Percentiles rank a stretch among this genome's conserved stretches.
These are phyloP conservation scores for Trichoderma sp. DNA, from an alignment of 2,329 filamentous ascomycete species.

Conservation along the genomic window DNA sequence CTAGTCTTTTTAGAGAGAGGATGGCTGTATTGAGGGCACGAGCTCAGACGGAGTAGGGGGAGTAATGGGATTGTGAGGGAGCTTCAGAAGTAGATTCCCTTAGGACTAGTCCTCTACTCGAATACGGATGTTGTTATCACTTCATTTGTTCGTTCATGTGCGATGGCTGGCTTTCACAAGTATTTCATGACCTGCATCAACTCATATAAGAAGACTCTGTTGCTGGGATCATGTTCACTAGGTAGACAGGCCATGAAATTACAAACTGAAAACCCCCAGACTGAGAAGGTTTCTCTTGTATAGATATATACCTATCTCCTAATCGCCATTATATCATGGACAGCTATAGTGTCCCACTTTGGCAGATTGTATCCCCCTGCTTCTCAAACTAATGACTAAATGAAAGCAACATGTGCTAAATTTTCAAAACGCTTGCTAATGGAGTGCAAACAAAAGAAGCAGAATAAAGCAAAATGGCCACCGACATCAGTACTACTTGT, in stretches of 20 bases:
- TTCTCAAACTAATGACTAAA: not conserved
- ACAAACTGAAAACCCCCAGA: not conserved
- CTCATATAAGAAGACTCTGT: no score
- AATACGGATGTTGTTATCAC: not conserved
- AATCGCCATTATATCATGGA: not conserved
- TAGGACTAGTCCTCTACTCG: not conserved
- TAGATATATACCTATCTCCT: not conserved
- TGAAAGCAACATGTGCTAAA: not conserved
- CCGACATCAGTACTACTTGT: slow-evolving; percentile 6
- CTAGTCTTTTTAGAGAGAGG: slow-evolving; percentile 25
- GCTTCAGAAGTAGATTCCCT: not conserved
- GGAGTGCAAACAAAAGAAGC: not conserved
- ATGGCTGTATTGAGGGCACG: slow-evolving; percentile 16
- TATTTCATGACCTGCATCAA: not conserved
- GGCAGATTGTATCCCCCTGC: not conserved
- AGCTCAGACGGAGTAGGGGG: slow-evolving; percentile 8
- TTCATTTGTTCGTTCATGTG: not conserved
- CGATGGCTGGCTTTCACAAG: not conserved
- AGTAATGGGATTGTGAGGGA: not conserved
- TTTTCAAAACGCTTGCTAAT: not conserved
- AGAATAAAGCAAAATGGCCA: not conserved
- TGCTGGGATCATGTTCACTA: not conserved
- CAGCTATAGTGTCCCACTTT: not conserved
- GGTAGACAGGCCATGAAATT: not conserved
- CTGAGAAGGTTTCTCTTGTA: not conserved